Percentiles rank a stretch among this genome's conserved stretches.
phyloP scores from a whole-genome alignment of 805 yeast genomes.

The Yamadazyma takamatsuzukensis region DNA sequence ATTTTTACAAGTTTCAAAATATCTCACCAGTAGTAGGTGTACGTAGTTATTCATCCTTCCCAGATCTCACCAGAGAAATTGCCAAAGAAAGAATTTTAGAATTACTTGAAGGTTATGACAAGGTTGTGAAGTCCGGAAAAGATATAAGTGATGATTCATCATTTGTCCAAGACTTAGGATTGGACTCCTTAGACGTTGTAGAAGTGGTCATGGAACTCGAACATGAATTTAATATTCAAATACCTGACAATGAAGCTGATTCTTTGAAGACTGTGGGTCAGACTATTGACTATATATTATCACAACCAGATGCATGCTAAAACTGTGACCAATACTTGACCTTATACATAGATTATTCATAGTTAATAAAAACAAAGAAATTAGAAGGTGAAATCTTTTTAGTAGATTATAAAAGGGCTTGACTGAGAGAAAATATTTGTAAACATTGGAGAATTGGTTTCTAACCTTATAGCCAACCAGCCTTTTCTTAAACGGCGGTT shows the following conservation, averaged over 20 bases:
- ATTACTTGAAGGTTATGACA: slow-evolving; percentile 62
- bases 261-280: slow-evolving; percentile 44
- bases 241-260: slow-evolving; percentile 46
- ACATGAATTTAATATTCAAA: slow-evolving; percentile 46
- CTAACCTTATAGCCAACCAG: no score
- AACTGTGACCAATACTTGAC: background rate
- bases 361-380: no score
- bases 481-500: no score
- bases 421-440: no score
- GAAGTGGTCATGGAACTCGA: slow-evolving; percentile 47
- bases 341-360: no score
- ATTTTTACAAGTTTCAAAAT: no score
- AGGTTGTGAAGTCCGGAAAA: slow-evolving; percentile 35
- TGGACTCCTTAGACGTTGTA: slow-evolving; percentile 46
- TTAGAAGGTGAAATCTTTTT: no score
- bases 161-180: slow-evolving; percentile 40
- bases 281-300: slow-evolving; percentile 38
- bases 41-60: slow-evolving; percentile 52
- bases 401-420: no score
- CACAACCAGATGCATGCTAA: slow-evolving; percentile 42
- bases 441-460: no score
- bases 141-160: slow-evolving; percentile 35
- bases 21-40: slow-evolving; percentile 9
- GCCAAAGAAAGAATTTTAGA: slow-evolving; percentile 61
- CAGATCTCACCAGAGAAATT: slow-evolving; percentile 58